Conservation (phyloP, 2,329 filamentous ascomycete genomes). For the Diaporthe sp. region DNA sequence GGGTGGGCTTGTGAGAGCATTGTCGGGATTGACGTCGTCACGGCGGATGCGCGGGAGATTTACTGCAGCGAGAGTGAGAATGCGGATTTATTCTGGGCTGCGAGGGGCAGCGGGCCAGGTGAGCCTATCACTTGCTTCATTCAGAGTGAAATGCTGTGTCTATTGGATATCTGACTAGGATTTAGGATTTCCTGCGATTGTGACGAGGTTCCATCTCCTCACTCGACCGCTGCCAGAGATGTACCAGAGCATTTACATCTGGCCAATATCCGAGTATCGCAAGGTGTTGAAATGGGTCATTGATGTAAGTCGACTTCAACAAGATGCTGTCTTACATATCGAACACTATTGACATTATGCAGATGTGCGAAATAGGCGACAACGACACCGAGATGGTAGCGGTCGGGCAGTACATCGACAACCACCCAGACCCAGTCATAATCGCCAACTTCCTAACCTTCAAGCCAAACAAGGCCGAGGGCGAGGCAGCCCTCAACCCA, state of each 20-base stretch:
- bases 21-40: conserved; percentile 60
- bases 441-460: conserved; percentile 57
- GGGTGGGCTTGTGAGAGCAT: conserved; percentile 66
- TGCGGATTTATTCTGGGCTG: conserved; percentile 62
- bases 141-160: no score
- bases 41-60: conserved; percentile 55
- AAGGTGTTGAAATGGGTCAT: conserved; percentile 62
- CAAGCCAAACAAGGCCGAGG: conserved; percentile 51
- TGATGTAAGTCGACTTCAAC: conserved; percentile 47
- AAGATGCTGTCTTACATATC: not conserved
- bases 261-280: conserved; percentile 57
- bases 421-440: conserved; percentile 47
- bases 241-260: conserved; percentile 58
- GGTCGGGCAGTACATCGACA: conserved; percentile 49
- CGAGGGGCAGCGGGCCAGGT: conserved; percentile 60
- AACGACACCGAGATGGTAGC: conserved; percentile 55
- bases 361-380: conserved; percentile 50
- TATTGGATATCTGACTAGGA: not conserved
- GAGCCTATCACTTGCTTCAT: conserved; percentile 25
- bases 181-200: conserved; percentile 64
- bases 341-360: not conserved
- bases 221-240: conserved; percentile 50
- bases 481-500: conserved; percentile 50
- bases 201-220: conserved; percentile 63
- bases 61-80: conserved; percentile 54